Evolutionary conservation across 805 yeast species (phyloP).

Genomic region (Pichia insulana): DNA sequence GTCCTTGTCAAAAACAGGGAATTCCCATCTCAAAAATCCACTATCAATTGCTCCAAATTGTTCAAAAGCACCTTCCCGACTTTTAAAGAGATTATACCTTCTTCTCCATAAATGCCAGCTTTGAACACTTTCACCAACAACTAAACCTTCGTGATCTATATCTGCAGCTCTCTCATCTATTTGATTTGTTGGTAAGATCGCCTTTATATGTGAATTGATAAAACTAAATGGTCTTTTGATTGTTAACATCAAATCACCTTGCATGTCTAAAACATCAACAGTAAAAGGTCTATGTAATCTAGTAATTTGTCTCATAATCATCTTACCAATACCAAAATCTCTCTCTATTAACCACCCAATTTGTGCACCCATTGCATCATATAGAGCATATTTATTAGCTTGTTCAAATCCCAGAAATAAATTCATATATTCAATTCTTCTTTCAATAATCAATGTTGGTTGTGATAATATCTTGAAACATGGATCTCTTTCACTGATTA

Average conservation of each 20-base stretch:
- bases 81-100: conserved; percentile 67
- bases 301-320: conserved; percentile 74
- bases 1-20: conserved; percentile 57
- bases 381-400: conserved; percentile 67
- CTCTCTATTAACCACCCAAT: conserved; percentile 79
- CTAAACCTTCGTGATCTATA: conserved; percentile 33
- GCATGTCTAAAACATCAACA: conserved; percentile 59
- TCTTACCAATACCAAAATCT: conserved; percentile 59
- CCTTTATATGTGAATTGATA: conserved; percentile 81
- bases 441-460: conserved; percentile 80
- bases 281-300: conserved; percentile 80
- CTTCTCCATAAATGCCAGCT: conserved; percentile 95
- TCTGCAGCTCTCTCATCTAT: conserved; percentile 18
- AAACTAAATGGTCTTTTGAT: conserved; percentile 79
- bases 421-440: conserved; percentile 85
- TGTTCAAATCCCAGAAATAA: conserved; percentile 86
- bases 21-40: conserved; percentile 77
- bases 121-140: conserved; percentile 82
- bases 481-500: conserved; percentile 49
- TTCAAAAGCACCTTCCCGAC: conserved; percentile 34
- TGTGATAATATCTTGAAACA: conserved; percentile 56
- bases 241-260: conserved; percentile 52
- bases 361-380: conserved; percentile 64
- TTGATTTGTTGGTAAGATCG: conserved; percentile 46
- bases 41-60: conserved; percentile 89